Evolutionary conservation across 495 filamentous ascomycete genomes (phyloP).

Genomic region (Achaetomiella virescens): DNA sequence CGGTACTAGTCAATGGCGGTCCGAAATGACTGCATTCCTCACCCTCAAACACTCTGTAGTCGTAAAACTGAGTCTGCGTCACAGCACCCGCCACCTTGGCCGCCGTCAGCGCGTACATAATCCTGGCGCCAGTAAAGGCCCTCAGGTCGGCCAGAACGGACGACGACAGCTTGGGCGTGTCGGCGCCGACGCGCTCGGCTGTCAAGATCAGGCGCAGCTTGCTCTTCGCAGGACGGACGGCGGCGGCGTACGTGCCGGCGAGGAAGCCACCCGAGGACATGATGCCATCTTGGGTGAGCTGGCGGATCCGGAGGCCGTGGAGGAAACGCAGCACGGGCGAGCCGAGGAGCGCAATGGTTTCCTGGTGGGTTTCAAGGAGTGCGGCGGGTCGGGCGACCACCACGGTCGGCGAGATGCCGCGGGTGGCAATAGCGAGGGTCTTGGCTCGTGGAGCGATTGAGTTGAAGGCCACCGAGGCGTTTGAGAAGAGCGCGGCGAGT

Average conservation of each 20-base stretch:
- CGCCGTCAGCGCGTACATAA: constrained; percentile 81
- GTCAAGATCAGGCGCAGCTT: constrained; percentile 71
- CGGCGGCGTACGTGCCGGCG: constrained; percentile 52
- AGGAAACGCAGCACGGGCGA: constrained; percentile 36
- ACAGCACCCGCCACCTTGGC: constrained; percentile 79
- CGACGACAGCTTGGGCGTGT: constrained; percentile 52
- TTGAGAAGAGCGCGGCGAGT: constrained; percentile 74
- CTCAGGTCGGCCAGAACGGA: constrained; percentile 70
- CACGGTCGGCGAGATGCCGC: constrained; percentile 72
- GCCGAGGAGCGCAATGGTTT: constrained; percentile 43
- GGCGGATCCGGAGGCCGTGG: constrained; percentile 63
- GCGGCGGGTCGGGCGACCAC: constrained; percentile 73
- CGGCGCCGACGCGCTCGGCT: constrained; percentile 51
- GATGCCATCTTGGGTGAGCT: constrained; percentile 59
- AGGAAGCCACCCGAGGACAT: constrained; percentile 63
- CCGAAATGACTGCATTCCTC: constrained; percentile 64
- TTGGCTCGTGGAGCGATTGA: constrained; percentile 68
- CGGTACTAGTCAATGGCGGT: constrained; percentile 68
- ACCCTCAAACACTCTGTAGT: constrained; percentile 64
- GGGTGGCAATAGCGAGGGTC: constrained; percentile 65
- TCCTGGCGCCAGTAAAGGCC: constrained; percentile 68
- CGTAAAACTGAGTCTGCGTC: constrained; percentile 75
- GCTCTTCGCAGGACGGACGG: constrained; percentile 53
- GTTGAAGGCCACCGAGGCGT: constrained; percentile 81
- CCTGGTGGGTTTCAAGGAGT: constrained; percentile 56